These are phyloP conservation scores for Suhomyces emberorum DNA, from an alignment of 805 yeast species.

Conservation along the genomic window DNA sequence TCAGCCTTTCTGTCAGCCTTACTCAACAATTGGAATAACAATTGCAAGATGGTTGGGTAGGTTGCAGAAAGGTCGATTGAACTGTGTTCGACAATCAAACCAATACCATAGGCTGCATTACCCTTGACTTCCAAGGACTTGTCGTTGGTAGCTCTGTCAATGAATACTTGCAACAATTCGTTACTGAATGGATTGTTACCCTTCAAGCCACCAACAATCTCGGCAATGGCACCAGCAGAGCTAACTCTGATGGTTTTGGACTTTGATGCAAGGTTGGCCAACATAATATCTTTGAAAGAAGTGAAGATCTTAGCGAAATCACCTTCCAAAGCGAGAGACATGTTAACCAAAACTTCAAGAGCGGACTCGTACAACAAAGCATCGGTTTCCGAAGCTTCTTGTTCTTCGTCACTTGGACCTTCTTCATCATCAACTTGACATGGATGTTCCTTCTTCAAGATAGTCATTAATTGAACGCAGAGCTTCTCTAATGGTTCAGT, in stretches of 20 bases:
- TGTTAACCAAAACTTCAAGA: conserved; percentile 75
- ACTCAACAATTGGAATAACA: conserved; percentile 75
- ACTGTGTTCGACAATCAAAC: conserved; percentile 59
- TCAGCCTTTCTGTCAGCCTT: conserved; percentile 57
- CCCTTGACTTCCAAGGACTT: conserved; percentile 86
- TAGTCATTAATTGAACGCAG: conserved; percentile 65
- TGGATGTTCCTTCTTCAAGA: conserved; percentile 78
- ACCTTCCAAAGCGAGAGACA: conserved; percentile 72
- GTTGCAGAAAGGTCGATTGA: conserved; percentile 57
- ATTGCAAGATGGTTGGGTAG: conserved; percentile 69
- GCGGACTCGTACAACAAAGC: conserved; percentile 81
- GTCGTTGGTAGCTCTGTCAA: conserved; percentile 66
- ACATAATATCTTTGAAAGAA: conserved; percentile 64
- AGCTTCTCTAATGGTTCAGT: conserved; percentile 55
- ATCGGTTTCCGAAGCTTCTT: conserved; percentile 44
- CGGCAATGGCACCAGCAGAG: conserved; percentile 88
- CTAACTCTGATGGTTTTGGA: conserved; percentile 66
- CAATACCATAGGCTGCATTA: conserved; percentile 94
- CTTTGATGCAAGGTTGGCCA: conserved; percentile 55
- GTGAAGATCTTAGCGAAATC: conserved; percentile 74
- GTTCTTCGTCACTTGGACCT: conserved; percentile 55
- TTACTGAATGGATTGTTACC: conserved; percentile 60
- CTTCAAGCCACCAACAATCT: conserved; percentile 75
- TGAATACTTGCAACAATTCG: conserved; percentile 68
- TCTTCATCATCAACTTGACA: conserved; percentile 75